These are phyloP conservation scores for Rhodotorula sphaerocarpa DNA, from an alignment of 768 basidiomycete species.

Conservation along the genomic window DNA sequence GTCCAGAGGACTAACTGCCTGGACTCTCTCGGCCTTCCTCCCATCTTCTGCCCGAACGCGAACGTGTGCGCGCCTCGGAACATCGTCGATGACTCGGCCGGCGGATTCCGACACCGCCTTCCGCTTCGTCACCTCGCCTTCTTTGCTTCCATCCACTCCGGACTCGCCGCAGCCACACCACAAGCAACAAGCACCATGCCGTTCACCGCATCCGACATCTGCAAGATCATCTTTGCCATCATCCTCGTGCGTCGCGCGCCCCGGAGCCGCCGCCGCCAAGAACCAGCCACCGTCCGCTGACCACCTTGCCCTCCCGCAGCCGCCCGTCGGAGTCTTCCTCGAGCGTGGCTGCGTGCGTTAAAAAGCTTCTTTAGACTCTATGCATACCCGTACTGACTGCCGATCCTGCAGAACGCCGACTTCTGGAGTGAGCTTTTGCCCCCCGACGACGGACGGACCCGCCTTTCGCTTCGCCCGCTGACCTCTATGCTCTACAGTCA, in stretches of 20 bases:
- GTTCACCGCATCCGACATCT: constrained; percentile 65
- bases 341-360: constrained; percentile 64
- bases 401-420: constrained; percentile 49
- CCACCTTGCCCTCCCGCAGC: too few relatives aligned
- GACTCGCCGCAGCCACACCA: background rate
- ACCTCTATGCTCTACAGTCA: constrained; percentile 41
- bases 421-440: constrained; percentile 50
- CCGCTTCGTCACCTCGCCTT: too few relatives aligned
- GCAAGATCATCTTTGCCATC: constrained; percentile 59
- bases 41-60: too few relatives aligned
- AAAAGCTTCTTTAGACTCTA: background rate
- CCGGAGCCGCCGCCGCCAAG: background rate
- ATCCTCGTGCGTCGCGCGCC: constrained; percentile 56
- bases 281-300: too few relatives aligned
- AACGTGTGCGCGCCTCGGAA: too few relatives aligned
- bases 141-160: too few relatives aligned
- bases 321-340: constrained; percentile 64
- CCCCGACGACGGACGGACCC: background rate
- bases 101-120: too few relatives aligned
- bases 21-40: too few relatives aligned
- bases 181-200: background rate
- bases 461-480: background rate
- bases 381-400: background rate
- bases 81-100: too few relatives aligned
- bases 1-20: too few relatives aligned